phyloP scores from a whole-genome alignment of 805 yeast species.

The Saccharomycodes ludwigii region DNA sequence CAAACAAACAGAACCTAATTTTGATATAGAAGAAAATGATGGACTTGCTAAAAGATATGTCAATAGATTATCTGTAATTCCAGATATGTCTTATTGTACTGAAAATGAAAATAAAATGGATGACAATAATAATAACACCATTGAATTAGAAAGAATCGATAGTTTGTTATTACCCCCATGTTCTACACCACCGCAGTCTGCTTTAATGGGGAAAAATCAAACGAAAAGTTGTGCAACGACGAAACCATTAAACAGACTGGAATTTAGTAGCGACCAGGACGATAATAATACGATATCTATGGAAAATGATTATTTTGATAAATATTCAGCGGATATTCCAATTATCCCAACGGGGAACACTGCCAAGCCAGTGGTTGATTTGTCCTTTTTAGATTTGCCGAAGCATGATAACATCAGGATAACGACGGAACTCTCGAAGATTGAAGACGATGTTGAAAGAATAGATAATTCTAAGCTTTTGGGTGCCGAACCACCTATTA shows the following conservation, averaged over 20 bases:
- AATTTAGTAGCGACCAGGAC: not conserved
- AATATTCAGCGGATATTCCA: conserved; percentile 10
- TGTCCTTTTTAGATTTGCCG: too few species aligned
- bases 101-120: conserved; percentile 8
- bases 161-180: conserved; percentile 22
- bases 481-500: too few species aligned
- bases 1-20: not conserved
- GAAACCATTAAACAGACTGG: not conserved
- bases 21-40: not conserved
- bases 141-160: conserved; percentile 17
- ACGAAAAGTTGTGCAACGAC: not conserved
- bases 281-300: not conserved
- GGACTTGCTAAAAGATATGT: conserved; percentile 8
- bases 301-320: conserved; percentile 1
- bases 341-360: conserved; percentile 9
- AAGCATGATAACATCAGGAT: too few species aligned
- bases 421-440: too few species aligned
- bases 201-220: not conserved
- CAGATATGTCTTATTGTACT: conserved; percentile 18
- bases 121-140: not conserved
- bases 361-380: conserved; percentile 7
- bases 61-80: conserved; percentile 20
- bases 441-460: too few species aligned
- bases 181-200: conserved; percentile 6
- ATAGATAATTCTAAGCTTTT: too few species aligned